These are phyloP conservation scores for Gymnopilus junonius DNA, from an alignment of 768 basidiomycete species.

Conservation along the genomic window DNA sequence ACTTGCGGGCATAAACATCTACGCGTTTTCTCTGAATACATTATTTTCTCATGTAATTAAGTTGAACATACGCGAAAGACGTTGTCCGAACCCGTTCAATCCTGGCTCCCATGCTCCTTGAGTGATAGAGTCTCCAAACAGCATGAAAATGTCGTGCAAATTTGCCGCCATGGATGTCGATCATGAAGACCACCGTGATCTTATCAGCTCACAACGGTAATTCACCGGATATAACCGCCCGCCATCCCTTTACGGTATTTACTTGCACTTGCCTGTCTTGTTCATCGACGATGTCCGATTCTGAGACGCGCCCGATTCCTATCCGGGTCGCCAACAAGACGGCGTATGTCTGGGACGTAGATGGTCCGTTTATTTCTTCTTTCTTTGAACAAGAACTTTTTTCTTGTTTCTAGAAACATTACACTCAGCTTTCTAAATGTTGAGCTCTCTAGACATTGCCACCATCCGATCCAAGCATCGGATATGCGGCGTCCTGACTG, in stretches of 20 bases:
- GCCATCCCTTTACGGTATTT: background rate
- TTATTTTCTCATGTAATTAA: background rate
- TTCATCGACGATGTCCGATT: constrained; percentile 17
- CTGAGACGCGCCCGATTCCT: constrained; percentile 46
- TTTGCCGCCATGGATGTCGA: constrained; percentile 51
- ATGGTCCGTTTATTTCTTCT: constrained; percentile 50
- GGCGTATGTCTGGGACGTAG: constrained; percentile 89
- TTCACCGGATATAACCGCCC: constrained; percentile 15
- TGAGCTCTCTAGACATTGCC: constrained; percentile 67
- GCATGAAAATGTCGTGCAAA: constrained; percentile 69
- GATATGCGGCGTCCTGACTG: constrained; percentile 84
- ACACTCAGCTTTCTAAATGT: background rate
- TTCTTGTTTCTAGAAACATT: background rate
- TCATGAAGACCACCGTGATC: background rate
- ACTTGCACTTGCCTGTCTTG: background rate
- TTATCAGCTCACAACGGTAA: background rate
- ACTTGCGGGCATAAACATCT: constrained; percentile 80
- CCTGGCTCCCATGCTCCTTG: constrained; percentile 62
- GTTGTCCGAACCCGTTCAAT: constrained; percentile 64
- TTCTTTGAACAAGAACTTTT: background rate
- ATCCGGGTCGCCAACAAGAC: constrained; percentile 78
- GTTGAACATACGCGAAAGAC: constrained; percentile 60
- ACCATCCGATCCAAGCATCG: constrained; percentile 77
- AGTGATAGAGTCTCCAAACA: constrained; percentile 85
- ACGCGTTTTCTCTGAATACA: constrained; percentile 1